Evolutionary conservation across 106 monocot species (phyloP).

Genomic region (Chionographis japonica): DNA sequence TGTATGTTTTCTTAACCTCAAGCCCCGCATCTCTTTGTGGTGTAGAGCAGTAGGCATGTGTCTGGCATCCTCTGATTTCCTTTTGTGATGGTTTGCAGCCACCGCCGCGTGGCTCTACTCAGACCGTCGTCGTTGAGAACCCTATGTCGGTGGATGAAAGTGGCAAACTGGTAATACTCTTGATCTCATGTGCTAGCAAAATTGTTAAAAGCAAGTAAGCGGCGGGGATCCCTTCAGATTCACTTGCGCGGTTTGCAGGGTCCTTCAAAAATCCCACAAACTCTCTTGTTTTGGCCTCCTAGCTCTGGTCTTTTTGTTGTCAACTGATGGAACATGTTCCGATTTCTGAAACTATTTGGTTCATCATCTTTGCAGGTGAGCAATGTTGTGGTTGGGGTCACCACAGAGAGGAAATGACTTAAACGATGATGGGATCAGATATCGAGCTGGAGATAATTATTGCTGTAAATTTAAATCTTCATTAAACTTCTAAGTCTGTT

Average conservation of each 20-base stretch:
- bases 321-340: background rate
- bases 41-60: too few species aligned
- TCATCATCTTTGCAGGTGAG: conserved; percentile 36
- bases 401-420: conserved; percentile 29
- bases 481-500: too few species aligned
- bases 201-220: too few species aligned
- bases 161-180: conserved; percentile 53
- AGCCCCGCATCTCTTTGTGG: background rate
- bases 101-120: conserved; percentile 9
- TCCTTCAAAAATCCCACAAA: too few species aligned
- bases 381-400: conserved; percentile 73
- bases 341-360: background rate
- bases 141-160: conserved; percentile 67
- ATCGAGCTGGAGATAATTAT: too few species aligned
- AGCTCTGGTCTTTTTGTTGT: background rate
- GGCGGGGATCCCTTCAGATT: too few species aligned
- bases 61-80: background rate
- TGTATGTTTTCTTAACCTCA: conserved; percentile 10
- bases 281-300: too few species aligned
- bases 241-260: too few species aligned
- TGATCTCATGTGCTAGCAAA: background rate
- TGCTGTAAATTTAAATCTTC: too few species aligned
- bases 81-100: conserved; percentile 7
- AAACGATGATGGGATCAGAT: too few species aligned
- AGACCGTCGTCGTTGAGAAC: conserved; percentile 71